Percentiles rank a stretch among this genome's conserved stretches.
phyloP scores from a whole-genome alignment of 306 rosid species.

The Coriaria nepalensis region DNA sequence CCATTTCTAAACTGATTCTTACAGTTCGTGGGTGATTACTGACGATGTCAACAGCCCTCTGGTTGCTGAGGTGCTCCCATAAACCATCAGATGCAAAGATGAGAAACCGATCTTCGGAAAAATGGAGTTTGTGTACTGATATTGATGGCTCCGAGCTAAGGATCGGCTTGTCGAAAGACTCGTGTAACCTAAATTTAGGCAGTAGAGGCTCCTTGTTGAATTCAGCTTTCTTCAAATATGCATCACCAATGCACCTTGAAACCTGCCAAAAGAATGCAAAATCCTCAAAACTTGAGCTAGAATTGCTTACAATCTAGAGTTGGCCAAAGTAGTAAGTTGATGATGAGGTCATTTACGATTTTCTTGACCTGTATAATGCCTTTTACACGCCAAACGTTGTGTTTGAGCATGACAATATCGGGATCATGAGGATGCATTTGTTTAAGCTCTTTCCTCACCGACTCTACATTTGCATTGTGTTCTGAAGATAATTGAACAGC shows the following conservation, averaged over 20 bases:
- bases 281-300: not conserved
- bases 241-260: slow-evolving; percentile 77
- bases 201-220: slow-evolving; percentile 66
- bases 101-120: slow-evolving; percentile 49
- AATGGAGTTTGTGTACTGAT: slow-evolving; percentile 35
- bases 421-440: slow-evolving; percentile 50
- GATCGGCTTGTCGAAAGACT: slow-evolving; percentile 56
- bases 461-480: slow-evolving; percentile 56
- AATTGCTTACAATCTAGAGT: too few relatives aligned
- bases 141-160: slow-evolving; percentile 58
- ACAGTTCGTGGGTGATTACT: slow-evolving; percentile 46
- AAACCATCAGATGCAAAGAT: slow-evolving; percentile 82
- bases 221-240: slow-evolving; percentile 60
- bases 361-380: slow-evolving; percentile 68
- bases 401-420: slow-evolving; percentile 50
- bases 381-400: slow-evolving; percentile 78
- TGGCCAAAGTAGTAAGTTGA: too few relatives aligned
- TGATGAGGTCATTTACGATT: too few relatives aligned
- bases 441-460: slow-evolving; percentile 57
- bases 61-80: slow-evolving; percentile 86
- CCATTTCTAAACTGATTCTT: not conserved
- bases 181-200: slow-evolving; percentile 41
- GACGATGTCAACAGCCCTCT: slow-evolving; percentile 59
- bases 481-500: slow-evolving; percentile 66
- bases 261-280: slow-evolving; percentile 33